Evolutionary conservation across 129 eudicot genomes (phyloP), one percentile per base, ranked within the genome.

Genomic region (Escallonia rubra): DNA sequence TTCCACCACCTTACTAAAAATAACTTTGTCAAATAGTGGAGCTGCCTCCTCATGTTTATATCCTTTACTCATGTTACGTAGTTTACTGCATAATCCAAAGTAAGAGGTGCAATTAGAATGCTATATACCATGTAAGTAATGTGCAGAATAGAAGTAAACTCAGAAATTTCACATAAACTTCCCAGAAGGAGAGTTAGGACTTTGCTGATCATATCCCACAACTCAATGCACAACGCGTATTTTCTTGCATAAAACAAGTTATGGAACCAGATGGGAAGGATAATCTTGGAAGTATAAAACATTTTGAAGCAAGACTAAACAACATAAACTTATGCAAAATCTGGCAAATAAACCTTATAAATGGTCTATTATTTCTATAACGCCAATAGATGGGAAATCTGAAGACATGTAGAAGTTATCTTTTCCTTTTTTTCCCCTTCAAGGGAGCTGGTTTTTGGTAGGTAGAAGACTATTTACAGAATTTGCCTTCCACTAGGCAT

Each of bases 21-120:
- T 76, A 43, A 94, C 76, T 81, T 83, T 94, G 85, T 94, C 99
- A 67, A 89, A 74, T 42, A 75, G 14, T 66, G 99, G 99, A 67
- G 99, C 86, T 72, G 99, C 99, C 66, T 87, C 97, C 59, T 45
- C 69, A 59, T 89, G 99, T 52, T 74, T 87, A 67, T 80, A 83
- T 56, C 97, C 99, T 81, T 72, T 85, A 41, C 58, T 82, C 99
- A 94, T 94, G 80, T 89, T 78, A 56, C 65, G 80, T 38, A 94
- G 67, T 79, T 94, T 89, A 78, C 99, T 94, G 97, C 81, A 80
- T 45, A 74, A 54, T 54, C 10, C 40, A 69, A 44, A 11, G 58
- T 23, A 64, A 7, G 14, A 14, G 41, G n/a, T 34, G 34, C 47
- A 42, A 43, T 49, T 43, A 16, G 43, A 44, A 58, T 46, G 38